Evolutionary conservation across 2,329 filamentous ascomycete genomes (phyloP).

Genomic region (Sarocladium oryzae): DNA sequence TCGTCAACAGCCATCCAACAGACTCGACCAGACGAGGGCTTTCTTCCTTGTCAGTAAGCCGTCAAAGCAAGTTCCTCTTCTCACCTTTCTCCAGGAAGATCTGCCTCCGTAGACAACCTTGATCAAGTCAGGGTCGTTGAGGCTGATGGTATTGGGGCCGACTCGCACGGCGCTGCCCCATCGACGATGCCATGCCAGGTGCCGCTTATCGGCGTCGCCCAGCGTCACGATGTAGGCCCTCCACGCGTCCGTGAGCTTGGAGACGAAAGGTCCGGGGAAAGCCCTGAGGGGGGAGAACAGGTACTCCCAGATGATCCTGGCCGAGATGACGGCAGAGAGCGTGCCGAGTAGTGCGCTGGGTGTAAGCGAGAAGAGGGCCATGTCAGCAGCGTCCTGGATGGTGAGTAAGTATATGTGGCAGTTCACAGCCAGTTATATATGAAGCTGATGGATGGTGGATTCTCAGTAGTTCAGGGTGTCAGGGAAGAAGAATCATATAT

Average conservation of each 20-base stretch:
- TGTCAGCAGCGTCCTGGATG: too few relatives aligned
- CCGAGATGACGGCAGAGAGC: background rate
- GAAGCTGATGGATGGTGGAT: too few relatives aligned
- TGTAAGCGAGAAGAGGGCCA: background rate
- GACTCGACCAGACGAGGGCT: background rate
- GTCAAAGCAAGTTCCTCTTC: too few relatives aligned
- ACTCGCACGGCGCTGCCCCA: constrained; percentile 15
- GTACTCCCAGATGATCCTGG: background rate
- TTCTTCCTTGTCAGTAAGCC: too few relatives aligned
- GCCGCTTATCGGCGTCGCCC: constrained; percentile 11
- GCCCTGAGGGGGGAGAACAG: constrained; percentile 13
- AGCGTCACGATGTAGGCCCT: constrained; percentile 11
- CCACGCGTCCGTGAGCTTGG: constrained; percentile 14
- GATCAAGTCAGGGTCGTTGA: constrained; percentile 14
- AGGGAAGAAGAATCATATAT: too few relatives aligned
- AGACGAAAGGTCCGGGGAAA: constrained; percentile 12
- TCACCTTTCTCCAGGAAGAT: constrained; percentile 14
- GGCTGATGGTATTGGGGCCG: constrained; percentile 14
- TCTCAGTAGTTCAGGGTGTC: too few relatives aligned
- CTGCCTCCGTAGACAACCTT: constrained; percentile 15
- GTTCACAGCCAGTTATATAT: too few relatives aligned
- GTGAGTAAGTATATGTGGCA: too few relatives aligned
- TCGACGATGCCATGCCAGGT: constrained; percentile 13
- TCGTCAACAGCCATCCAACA: background rate
- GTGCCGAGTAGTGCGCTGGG: background rate